phyloP scores from a whole-genome alignment of 208 protist species.

The Novymonas esmeraldas region DNA sequence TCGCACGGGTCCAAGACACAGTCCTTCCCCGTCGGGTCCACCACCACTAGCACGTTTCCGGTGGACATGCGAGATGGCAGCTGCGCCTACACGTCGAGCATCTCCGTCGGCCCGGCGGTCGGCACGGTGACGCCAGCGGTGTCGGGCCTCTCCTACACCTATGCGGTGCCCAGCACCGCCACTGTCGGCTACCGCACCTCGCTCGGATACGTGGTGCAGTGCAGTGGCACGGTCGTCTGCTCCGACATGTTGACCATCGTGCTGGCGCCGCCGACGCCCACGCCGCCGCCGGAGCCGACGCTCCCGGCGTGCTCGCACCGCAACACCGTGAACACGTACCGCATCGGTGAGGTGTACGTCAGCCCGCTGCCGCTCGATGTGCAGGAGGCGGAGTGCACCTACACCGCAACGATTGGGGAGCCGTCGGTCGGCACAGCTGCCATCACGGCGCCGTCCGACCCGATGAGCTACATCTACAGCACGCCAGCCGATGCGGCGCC shows the following conservation, averaged over 20 bases:
- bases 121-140: constrained; percentile 25
- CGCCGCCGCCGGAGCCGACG: constrained; percentile 1
- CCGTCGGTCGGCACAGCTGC: constrained; percentile 32
- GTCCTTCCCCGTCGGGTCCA: constrained; percentile 24
- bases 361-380: constrained; percentile 36
- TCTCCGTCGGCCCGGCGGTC: constrained; percentile 17
- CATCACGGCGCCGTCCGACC: constrained; percentile 18
- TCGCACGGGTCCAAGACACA: constrained; percentile 23
- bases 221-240: constrained; percentile 41
- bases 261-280: constrained; percentile 3
- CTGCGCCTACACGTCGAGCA: constrained; percentile 36
- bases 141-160: constrained; percentile 24
- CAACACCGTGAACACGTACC: constrained; percentile 28
- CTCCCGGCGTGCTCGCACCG: constrained; percentile 35
- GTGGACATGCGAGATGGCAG: constrained; percentile 30
- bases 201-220: constrained; percentile 37
- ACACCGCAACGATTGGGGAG: constrained; percentile 29
- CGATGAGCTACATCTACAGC: constrained; percentile 49
- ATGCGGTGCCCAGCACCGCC: constrained; percentile 19
- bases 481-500: constrained; percentile 15
- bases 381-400: constrained; percentile 25
- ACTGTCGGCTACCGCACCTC: constrained; percentile 18
- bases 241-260: constrained; percentile 32
- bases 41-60: constrained; percentile 27
- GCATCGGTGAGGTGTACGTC: constrained; percentile 22